A percentile compares a stretch with the other conserved stretches of the same genome.
Conservation (phyloP, 768 basidiomycete genomes). For the Tubosaeta sp. region DNA sequence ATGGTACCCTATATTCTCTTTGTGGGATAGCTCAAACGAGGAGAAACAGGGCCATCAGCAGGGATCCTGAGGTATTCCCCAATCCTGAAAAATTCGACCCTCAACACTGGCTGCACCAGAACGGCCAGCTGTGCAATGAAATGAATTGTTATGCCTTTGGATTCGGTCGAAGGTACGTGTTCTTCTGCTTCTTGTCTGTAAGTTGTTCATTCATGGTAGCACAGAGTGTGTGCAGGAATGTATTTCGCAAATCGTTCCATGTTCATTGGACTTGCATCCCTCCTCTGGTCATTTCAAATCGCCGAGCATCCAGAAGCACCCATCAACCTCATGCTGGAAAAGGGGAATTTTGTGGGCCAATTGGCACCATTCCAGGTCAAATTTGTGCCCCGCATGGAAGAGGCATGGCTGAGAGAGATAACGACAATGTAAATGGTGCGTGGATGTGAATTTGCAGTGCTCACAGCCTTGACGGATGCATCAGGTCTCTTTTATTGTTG, state of each 20-base stretch:
- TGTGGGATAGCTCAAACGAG: neutral
- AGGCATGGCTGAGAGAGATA: conserved; percentile 12
- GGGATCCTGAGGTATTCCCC: conserved; percentile 52
- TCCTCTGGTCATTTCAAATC: conserved; percentile 61
- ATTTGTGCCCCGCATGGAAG: conserved; percentile 44
- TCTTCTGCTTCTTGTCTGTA: too few relatives aligned
- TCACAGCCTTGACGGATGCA: too few relatives aligned
- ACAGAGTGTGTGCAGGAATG: conserved; percentile 57
- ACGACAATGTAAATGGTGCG: conserved; percentile 2
- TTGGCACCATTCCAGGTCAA: conserved; percentile 50
- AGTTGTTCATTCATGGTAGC: too few relatives aligned
- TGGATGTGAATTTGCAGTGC: neutral
- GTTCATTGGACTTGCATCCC: conserved; percentile 54
- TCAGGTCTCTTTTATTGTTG: too few relatives aligned
- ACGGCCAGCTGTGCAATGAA: conserved; percentile 44
- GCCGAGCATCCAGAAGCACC: conserved; percentile 41
- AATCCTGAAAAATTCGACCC: conserved; percentile 57
- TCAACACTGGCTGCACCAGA: conserved; percentile 46
- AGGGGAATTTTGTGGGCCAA: conserved; percentile 53
- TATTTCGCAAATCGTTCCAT: conserved; percentile 50
- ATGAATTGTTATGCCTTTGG: conserved; percentile 49
- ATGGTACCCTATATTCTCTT: neutral
- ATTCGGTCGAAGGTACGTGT: conserved; percentile 40
- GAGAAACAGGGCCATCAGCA: conserved; percentile 41
- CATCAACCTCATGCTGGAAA: conserved; percentile 51